Percentiles rank a stretch among this genome's conserved stretches.
Conservation (phyloP, 345 rosid species). For the Anastatica hierochuntica region DNA sequence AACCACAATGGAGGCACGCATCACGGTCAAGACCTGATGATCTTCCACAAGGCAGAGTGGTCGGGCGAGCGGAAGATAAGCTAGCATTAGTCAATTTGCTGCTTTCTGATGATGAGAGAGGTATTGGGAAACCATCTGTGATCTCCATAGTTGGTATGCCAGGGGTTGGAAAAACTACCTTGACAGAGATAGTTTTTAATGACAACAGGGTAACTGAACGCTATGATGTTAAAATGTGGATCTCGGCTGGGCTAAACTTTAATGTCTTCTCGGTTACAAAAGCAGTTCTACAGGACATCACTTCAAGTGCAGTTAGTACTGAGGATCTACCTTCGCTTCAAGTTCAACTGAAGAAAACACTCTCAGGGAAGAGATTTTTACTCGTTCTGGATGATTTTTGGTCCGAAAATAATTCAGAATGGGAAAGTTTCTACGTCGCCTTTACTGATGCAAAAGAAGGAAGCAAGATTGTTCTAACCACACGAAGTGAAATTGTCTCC, state of each 20-base stretch:
- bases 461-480: conserved; percentile 38
- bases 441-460: conserved; percentile 24
- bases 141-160: conserved; percentile 34
- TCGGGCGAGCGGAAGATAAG: conserved; percentile 22
- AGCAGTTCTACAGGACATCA: conserved; percentile 23
- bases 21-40: conserved; percentile 18
- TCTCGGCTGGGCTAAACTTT: conserved; percentile 18
- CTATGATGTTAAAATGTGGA: conserved; percentile 25
- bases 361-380: conserved; percentile 30
- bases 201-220: conserved; percentile 12
- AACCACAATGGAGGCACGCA: conserved; percentile 22
- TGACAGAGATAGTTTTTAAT: conserved; percentile 25
- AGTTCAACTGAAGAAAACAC: conserved; percentile 14
- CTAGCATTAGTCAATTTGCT: conserved; percentile 8
- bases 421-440: conserved; percentile 25
- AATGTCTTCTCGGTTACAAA: conserved; percentile 22
- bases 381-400: conserved; percentile 36
- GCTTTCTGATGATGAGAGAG: conserved; percentile 6
- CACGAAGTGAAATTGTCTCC: conserved; percentile 28
- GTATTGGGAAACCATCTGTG: background rate
- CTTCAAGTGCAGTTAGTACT: conserved; percentile 10
- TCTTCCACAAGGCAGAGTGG: conserved; percentile 16
- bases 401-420: conserved; percentile 26
- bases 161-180: conserved; percentile 27
- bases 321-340: conserved; percentile 31